Percentiles rank a stretch among this genome's conserved stretches.
These are phyloP conservation scores for Panellus pusillus DNA, from an alignment of 768 basidiomycete species.

Conservation along the genomic window DNA sequence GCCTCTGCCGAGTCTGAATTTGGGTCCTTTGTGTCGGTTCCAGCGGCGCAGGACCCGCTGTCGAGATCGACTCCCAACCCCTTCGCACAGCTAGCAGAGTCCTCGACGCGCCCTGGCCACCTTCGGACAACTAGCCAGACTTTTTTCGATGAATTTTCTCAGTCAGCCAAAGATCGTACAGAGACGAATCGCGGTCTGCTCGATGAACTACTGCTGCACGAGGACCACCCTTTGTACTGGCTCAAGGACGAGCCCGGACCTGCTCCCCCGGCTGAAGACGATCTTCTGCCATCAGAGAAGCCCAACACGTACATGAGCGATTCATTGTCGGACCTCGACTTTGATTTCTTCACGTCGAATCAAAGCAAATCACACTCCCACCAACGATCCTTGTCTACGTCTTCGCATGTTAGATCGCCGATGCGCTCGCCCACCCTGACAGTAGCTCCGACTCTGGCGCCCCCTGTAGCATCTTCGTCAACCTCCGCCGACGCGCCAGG, in stretches of 20 bases:
- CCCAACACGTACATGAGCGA: slow-evolving; percentile 19
- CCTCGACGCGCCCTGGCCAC: slow-evolving; percentile 2
- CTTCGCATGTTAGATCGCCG: slow-evolving; percentile 16
- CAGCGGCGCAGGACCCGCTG: slow-evolving; percentile 53
- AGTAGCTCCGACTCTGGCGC: slow-evolving; percentile 8
- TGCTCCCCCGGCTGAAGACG: neutral
- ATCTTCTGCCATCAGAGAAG: slow-evolving; percentile 16
- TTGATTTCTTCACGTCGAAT: slow-evolving; percentile 34
- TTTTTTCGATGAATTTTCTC: slow-evolving; percentile 64
- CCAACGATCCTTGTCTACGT: slow-evolving; percentile 16
- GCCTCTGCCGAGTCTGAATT: slow-evolving; percentile 51
- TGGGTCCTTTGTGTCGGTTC: slow-evolving; percentile 61
- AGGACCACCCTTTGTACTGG: slow-evolving; percentile 74
- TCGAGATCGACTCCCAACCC: slow-evolving; percentile 18
- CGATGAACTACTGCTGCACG: slow-evolving; percentile 62
- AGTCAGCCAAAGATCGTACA: slow-evolving; percentile 54
- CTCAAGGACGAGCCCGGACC: slow-evolving; percentile 29
- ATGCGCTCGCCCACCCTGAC: slow-evolving; percentile 18
- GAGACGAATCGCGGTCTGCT: slow-evolving; percentile 55
- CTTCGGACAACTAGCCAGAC: slow-evolving; percentile 35
- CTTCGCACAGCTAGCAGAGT: neutral
- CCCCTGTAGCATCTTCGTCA: slow-evolving; percentile 13
- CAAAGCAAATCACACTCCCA: slow-evolving; percentile 27
- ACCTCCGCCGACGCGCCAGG: slow-evolving; percentile 18
- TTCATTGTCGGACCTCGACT: slow-evolving; percentile 35